Percentiles rank a stretch among this genome's conserved stretches.
phyloP scores from a whole-genome alignment of 768 basidiomycete genomes.

The Lactifluus pinguis region DNA sequence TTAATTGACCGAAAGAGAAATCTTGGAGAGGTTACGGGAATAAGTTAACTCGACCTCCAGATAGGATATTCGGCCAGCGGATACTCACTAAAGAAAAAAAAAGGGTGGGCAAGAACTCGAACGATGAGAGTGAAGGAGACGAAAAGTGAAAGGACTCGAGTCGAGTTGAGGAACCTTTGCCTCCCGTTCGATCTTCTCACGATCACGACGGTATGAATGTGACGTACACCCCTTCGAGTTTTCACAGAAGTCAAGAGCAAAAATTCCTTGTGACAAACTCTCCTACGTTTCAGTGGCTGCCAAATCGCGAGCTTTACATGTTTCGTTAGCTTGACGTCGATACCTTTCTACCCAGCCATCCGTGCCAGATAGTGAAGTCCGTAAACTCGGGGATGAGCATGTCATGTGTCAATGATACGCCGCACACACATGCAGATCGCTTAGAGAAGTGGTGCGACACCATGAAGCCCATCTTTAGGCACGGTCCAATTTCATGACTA shows the following conservation, averaged over 20 bases:
- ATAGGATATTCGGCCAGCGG: not conserved
- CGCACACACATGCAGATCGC: too few species aligned
- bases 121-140: not conserved
- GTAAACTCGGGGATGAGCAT: not conserved
- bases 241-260: not conserved
- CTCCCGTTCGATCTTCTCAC: slow-evolving; percentile 12
- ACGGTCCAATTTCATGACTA: too few species aligned
- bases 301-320: not conserved
- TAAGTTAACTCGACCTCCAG: not conserved
- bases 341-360: not conserved
- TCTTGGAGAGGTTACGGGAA: not conserved
- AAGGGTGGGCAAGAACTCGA: not conserved
- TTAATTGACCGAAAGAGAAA: slow-evolving; percentile 22
- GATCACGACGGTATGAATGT: slow-evolving; percentile 12
- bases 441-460: too few species aligned
- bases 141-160: not conserved
- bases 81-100: slow-evolving; percentile 1
- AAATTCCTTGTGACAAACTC: not conserved
- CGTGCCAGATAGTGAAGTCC: not conserved
- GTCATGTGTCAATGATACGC: too few species aligned
- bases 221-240: not conserved
- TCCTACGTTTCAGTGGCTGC: not conserved
- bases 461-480: too few species aligned
- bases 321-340: not conserved
- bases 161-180: not conserved